A percentile compares a stretch with the other conserved stretches of the same genome.
phyloP scores from a whole-genome alignment of 2,329 filamentous ascomycete genomes.

The Exophiala alcalophila region DNA sequence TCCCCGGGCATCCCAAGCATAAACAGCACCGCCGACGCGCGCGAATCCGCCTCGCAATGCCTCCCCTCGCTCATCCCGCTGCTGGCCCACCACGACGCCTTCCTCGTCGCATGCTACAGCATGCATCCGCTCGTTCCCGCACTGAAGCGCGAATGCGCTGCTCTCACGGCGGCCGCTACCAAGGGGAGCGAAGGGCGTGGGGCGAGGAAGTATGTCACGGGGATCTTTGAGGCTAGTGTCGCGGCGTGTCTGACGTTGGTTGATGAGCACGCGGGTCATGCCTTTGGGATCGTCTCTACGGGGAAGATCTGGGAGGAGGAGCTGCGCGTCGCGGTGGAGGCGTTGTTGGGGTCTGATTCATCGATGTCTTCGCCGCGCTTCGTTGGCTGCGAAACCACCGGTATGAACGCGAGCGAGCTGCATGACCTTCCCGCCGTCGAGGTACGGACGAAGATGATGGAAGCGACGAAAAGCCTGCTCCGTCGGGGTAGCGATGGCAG shows the following conservation, averaged over 20 bases:
- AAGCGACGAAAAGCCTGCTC: constrained; percentile 67
- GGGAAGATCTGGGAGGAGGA: constrained; percentile 79
- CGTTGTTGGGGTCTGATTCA: constrained; percentile 52
- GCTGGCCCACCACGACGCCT: constrained; percentile 58
- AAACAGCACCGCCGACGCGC: constrained; percentile 69
- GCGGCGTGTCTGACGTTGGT: constrained; percentile 59
- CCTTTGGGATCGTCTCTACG: constrained; percentile 86
- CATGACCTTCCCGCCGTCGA: constrained; percentile 65
- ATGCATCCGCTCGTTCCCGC: constrained; percentile 71
- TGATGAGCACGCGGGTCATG: constrained; percentile 33
- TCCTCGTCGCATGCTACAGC: constrained; percentile 85
- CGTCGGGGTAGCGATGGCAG: constrained; percentile 31
- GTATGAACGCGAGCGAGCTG: constrained; percentile 74
- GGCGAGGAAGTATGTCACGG: constrained; percentile 59
- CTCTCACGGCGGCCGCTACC: constrained; percentile 19
- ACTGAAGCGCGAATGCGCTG: constrained; percentile 49
- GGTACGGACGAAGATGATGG: constrained; percentile 63
- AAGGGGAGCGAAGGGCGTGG: constrained; percentile 12
- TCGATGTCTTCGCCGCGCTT: constrained; percentile 53
- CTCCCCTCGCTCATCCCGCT: constrained; percentile 52
- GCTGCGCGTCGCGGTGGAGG: constrained; percentile 61
- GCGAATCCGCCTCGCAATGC: constrained; percentile 61
- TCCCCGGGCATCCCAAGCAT: constrained; percentile 67
- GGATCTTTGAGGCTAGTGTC: constrained; percentile 86
- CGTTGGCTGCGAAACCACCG: constrained; percentile 77